Conservation (phyloP, 31 red algal species). For the Odonthalia washingtoniensis region DNA sequence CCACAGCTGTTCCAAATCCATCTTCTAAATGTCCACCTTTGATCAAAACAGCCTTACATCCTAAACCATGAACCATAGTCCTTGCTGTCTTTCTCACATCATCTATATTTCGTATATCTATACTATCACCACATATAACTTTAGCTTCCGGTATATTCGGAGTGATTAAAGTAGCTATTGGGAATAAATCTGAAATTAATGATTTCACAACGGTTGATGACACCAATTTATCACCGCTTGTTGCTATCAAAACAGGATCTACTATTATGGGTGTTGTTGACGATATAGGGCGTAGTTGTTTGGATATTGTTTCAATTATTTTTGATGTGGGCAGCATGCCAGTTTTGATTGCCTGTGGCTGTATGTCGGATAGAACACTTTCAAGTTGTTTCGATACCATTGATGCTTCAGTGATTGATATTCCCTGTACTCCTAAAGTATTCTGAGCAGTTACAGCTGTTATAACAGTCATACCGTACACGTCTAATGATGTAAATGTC, state of each 20-base stretch:
- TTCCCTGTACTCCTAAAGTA: slow-evolving; percentile 81
- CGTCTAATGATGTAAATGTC: slow-evolving; percentile 82
- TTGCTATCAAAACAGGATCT: slow-evolving; percentile 91
- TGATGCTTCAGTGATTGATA: slow-evolving; percentile 63
- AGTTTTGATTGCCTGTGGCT: slow-evolving; percentile 81
- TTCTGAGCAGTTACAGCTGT: slow-evolving; percentile 99
- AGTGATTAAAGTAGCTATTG: slow-evolving; percentile 85
- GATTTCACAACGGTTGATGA: slow-evolving; percentile 36
- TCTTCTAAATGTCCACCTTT: slow-evolving; percentile 80
- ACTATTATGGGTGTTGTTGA: slow-evolving; percentile 59
- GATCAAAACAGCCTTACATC: slow-evolving; percentile 75
- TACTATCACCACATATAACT: slow-evolving; percentile 47
- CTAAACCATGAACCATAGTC: slow-evolving; percentile 16
- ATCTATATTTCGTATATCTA: slow-evolving; percentile 43
- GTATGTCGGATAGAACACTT: slow-evolving; percentile 85
- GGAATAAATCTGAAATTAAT: slow-evolving; percentile 73
- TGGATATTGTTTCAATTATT: slow-evolving; percentile 30
- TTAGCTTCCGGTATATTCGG: slow-evolving; percentile 93
- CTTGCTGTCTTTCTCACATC: slow-evolving; percentile 59
- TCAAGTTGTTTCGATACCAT: slow-evolving; percentile 83
- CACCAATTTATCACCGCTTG: slow-evolving; percentile 77
- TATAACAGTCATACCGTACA: slow-evolving; percentile 86
- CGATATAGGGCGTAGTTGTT: slow-evolving; percentile 41
- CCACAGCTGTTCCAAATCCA: slow-evolving; percentile 46
- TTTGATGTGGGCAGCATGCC: slow-evolving; percentile 86